phyloP scores from a whole-genome alignment of 2,329 filamentous ascomycete species.

The Thermothelomyces thermophilus region DNA sequence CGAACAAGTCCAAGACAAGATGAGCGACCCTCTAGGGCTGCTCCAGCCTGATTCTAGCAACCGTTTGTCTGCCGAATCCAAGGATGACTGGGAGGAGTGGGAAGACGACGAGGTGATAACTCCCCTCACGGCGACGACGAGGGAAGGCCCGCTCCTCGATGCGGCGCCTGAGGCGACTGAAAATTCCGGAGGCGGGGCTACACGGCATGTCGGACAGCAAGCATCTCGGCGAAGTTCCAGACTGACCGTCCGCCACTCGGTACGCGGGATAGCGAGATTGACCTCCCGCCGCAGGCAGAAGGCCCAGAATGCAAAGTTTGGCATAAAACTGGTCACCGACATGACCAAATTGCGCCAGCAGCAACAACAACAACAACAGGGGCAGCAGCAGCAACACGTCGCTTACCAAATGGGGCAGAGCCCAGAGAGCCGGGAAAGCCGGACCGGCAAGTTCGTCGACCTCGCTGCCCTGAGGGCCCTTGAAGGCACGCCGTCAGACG shows the following conservation, averaged over 20 bases:
- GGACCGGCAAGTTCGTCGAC: slow-evolving; percentile 47
- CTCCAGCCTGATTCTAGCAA: slow-evolving; percentile 18
- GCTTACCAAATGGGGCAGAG: slow-evolving; percentile 26
- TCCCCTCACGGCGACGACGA: slow-evolving; percentile 31
- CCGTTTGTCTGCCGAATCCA: slow-evolving; percentile 21
- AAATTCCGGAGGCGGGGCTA: not conserved
- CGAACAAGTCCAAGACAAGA: slow-evolving; percentile 15
- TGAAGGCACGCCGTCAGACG: slow-evolving; percentile 48
- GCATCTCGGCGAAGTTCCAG: slow-evolving; percentile 18
- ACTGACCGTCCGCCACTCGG: slow-evolving; percentile 32
- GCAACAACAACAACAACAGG: slow-evolving; percentile 35
- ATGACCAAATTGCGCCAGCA: slow-evolving; percentile 48
- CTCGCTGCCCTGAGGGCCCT: slow-evolving; percentile 53
- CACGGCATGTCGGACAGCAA: slow-evolving; percentile 3
- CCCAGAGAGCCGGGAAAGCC: slow-evolving; percentile 22
- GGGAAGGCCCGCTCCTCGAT: slow-evolving; percentile 29
- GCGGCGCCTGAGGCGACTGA: not conserved
- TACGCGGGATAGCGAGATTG: slow-evolving; percentile 38
- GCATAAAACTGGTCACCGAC: slow-evolving; percentile 64
- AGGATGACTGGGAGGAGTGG: slow-evolving; percentile 50
- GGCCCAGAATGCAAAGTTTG: slow-evolving; percentile 52
- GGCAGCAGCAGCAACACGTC: slow-evolving; percentile 34
- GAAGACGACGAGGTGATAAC: slow-evolving; percentile 41
- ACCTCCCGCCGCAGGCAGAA: slow-evolving; percentile 57
- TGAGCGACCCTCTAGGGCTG: slow-evolving; percentile 24